Evolutionary conservation across 2,329 filamentous ascomycete species (phyloP).

Genomic region (Davidsoniella virescens): DNA sequence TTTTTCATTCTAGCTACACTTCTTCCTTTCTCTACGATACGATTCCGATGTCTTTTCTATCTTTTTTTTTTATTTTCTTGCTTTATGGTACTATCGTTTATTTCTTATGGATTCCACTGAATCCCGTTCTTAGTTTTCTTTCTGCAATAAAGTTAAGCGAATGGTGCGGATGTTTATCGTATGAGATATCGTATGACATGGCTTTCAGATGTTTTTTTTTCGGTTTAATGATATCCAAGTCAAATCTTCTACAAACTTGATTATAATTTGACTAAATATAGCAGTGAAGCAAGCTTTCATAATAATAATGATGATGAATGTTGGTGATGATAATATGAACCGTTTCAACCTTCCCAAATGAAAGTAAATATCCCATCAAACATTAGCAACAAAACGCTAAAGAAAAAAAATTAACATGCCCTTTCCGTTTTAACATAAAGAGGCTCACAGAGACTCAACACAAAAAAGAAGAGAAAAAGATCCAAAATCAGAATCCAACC

Average conservation of each 20-base stretch:
- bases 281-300: too few species aligned
- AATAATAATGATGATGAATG: too few species aligned
- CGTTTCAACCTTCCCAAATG: neutral
- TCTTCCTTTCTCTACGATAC: neutral
- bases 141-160: neutral
- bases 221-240: too few species aligned
- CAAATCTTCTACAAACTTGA: too few species aligned
- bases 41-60: neutral
- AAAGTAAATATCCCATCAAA: neutral
- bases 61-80: neutral
- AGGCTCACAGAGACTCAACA: neutral
- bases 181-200: too few species aligned
- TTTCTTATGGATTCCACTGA: slow-evolving; percentile 3
- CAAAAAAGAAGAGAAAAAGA: slow-evolving; percentile 12
- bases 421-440: too few species aligned
- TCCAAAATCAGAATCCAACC: too few species aligned
- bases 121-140: neutral
- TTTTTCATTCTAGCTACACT: neutral
- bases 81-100: neutral
- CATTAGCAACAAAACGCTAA: neutral
- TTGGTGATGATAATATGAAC: neutral
- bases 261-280: too few species aligned
- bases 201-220: too few species aligned
- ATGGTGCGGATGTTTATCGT: neutral
- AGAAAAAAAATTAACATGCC: too few species aligned